phyloP scores from a whole-genome alignment of 1,284 basidiomycete species.

The Malassezia furfur region DNA sequence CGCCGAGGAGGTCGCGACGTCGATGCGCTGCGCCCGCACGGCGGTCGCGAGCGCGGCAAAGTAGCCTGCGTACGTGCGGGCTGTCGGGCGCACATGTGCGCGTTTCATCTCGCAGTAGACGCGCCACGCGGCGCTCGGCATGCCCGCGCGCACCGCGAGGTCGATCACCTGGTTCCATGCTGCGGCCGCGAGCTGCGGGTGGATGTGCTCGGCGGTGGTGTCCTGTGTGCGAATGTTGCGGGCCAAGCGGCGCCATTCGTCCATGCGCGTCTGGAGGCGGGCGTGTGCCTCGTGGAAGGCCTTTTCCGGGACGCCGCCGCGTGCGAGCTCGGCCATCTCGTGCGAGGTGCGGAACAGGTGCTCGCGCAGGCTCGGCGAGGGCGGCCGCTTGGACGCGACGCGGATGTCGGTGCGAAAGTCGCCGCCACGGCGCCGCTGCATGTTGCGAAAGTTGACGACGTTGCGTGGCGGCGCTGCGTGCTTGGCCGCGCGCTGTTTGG shows the following conservation, averaged over 20 bases:
- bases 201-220: not conserved
- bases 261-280: conserved; percentile 5
- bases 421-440: conserved; percentile 15
- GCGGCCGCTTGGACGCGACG: not conserved
- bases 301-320: not conserved
- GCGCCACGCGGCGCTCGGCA: conserved; percentile 11
- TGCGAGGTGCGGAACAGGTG: conserved; percentile 9
- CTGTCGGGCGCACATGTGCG: conserved; percentile 5
- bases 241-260: conserved; percentile 7
- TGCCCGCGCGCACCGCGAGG: conserved; percentile 5
- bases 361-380: conserved; percentile 6
- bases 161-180: conserved; percentile 19
- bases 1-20: not conserved
- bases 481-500: not conserved
- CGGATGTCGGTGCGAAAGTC: conserved; percentile 9
- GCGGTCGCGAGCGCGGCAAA: conserved; percentile 3
- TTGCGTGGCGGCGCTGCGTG: conserved; percentile 4
- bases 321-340: conserved; percentile 1
- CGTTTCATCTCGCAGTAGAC: conserved; percentile 14
- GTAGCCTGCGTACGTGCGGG: conserved; percentile 11
- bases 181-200: conserved; percentile 9
- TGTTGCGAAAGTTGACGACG: conserved; percentile 17
- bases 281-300: conserved; percentile 5
- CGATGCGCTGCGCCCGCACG: not conserved
- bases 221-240: conserved; percentile 1